A percentile compares a stretch with the other conserved stretches of the same genome.
phyloP scores from a whole-genome alignment of 2,329 filamentous ascomycete genomes.

The Stagonosporopsis tanaceti region DNA sequence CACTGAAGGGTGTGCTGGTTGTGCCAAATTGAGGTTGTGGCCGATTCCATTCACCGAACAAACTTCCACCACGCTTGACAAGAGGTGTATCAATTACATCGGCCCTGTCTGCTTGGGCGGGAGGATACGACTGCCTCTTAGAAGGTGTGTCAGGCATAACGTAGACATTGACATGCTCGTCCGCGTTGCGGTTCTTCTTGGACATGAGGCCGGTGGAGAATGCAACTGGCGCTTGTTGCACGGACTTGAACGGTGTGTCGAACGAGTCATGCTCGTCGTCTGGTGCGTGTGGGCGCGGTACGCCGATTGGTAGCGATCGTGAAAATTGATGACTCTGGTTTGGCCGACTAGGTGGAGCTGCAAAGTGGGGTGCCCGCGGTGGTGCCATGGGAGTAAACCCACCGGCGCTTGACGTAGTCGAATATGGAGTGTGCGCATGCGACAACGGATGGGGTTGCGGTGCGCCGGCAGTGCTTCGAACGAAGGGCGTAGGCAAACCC shows the following conservation, averaged over 20 bases:
- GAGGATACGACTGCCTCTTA: conserved; percentile 84
- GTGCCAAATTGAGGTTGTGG: conserved; percentile 77
- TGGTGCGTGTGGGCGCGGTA: conserved; percentile 59
- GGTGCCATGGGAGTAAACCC: conserved; percentile 63
- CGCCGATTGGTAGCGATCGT: conserved; percentile 76
- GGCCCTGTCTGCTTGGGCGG: conserved; percentile 54
- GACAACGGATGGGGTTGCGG: conserved; percentile 78
- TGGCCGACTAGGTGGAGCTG: conserved; percentile 30
- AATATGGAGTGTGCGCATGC: conserved; percentile 84
- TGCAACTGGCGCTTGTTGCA: conserved; percentile 76
- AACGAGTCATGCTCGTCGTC: conserved; percentile 64
- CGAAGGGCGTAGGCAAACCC: conserved; percentile 31
- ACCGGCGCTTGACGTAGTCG: conserved; percentile 77
- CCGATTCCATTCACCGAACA: conserved; percentile 69
- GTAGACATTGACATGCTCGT: conserved; percentile 66
- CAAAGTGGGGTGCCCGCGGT: conserved; percentile 42
- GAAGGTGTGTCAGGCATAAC: conserved; percentile 94
- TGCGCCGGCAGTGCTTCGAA: conserved; percentile 32
- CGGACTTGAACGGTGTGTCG: conserved; percentile 81
- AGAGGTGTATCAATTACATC: conserved; percentile 54
- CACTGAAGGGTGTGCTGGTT: conserved; percentile 83
- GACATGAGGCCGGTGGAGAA: conserved; percentile 89
- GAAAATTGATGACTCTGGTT: conserved; percentile 62
- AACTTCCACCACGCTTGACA: conserved; percentile 52
- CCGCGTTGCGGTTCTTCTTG: conserved; percentile 83